Conservation (phyloP, 306 rosid genomes). For the Urtica urens region DNA sequence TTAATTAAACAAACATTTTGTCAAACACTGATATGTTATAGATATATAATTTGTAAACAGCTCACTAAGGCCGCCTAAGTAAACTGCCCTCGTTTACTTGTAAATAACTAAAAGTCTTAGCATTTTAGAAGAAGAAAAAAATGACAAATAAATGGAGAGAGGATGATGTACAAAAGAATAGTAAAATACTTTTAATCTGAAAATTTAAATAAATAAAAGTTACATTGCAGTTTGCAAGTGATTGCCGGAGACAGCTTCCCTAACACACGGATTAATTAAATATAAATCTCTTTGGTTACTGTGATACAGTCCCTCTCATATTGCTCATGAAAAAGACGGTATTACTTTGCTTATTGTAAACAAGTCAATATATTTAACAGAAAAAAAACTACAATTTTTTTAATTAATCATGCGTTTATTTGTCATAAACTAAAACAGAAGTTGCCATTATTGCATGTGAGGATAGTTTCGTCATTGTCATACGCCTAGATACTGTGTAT, state of each 20-base stretch:
- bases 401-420: too few species aligned
- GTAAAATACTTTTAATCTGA: neutral
- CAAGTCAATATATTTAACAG: neutral
- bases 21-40: too few species aligned
- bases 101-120: neutral
- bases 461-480: neutral
- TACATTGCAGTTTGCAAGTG: neutral
- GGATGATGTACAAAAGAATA: neutral
- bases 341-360: neutral
- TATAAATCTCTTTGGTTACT: neutral
- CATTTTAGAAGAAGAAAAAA: neutral
- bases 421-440: neutral
- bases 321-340: slow-evolving; percentile 1
- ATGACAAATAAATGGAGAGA: neutral
- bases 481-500: neutral
- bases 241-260: slow-evolving; percentile 17
- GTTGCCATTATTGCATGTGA: neutral
- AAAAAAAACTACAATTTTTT: too few species aligned
- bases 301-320: slow-evolving; percentile 19
- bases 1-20: too few species aligned
- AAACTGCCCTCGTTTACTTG: slow-evolving; percentile 8
- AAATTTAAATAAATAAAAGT: neutral
- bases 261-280: slow-evolving; percentile 20
- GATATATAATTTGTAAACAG: neutral
- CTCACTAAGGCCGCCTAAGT: neutral